phyloP scores from a whole-genome alignment of 2,329 filamentous ascomycete genomes.

The Aureobasidium sp. region DNA sequence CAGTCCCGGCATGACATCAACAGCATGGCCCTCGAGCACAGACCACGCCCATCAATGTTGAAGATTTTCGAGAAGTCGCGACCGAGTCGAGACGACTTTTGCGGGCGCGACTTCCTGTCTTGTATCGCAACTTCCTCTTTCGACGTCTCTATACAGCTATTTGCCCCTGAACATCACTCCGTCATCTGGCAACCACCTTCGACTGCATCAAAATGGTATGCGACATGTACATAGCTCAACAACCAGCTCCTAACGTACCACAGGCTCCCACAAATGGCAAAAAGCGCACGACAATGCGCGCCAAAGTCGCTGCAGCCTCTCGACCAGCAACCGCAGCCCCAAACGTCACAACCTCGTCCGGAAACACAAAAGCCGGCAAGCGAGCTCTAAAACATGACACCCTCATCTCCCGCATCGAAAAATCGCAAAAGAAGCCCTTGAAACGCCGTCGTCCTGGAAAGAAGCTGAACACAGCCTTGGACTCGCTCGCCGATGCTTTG shows the following conservation, averaged over 20 bases:
- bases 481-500: conserved; percentile 70
- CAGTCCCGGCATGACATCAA: not conserved
- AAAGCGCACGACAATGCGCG: conserved; percentile 49
- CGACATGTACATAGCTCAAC: not conserved
- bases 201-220: not conserved
- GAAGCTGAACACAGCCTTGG: conserved; percentile 68
- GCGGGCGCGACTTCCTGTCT: not conserved
- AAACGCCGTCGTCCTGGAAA: conserved; percentile 57
- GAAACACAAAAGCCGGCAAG: conserved; percentile 73
- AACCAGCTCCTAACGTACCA: not conserved
- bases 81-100: not conserved
- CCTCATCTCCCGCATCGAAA: conserved; percentile 68
- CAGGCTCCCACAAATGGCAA: conserved; percentile 30
- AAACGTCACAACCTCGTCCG: conserved; percentile 38
- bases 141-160: not conserved
- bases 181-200: too few relatives aligned
- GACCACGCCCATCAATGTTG: conserved; percentile 3
- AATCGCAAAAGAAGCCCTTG: conserved; percentile 39
- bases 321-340: conserved; percentile 38
- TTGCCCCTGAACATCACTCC: not conserved
- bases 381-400: conserved; percentile 69
- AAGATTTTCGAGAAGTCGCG: not conserved
- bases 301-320: conserved; percentile 40
- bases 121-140: not conserved
- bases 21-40: not conserved